Evolutionary conservation across 352 stramenopile genomes (phyloP).

Genomic region (Pythium apleroticum): DNA sequence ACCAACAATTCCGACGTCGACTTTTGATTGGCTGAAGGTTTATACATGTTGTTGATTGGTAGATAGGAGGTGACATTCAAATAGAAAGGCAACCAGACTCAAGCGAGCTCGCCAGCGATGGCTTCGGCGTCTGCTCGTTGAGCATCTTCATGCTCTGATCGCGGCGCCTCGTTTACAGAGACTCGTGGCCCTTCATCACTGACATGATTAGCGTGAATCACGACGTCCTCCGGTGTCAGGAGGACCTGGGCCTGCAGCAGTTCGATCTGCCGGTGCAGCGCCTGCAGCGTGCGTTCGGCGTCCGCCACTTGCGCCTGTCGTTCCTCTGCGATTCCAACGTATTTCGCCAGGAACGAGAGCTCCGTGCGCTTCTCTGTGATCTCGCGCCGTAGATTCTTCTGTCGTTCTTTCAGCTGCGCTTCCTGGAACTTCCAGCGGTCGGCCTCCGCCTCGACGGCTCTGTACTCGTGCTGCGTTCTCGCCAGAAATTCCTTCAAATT

Average conservation of each 20-base stretch:
- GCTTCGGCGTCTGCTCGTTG: neutral
- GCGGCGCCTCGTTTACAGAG: neutral
- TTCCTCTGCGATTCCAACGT: constrained; percentile 34
- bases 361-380: constrained; percentile 37
- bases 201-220: neutral
- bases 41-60: neutral
- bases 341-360: constrained; percentile 36
- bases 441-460: constrained; percentile 29
- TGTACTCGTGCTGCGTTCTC: constrained; percentile 25
- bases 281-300: constrained; percentile 42
- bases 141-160: too few species aligned
- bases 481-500: constrained; percentile 34
- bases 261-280: constrained; percentile 41
- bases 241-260: constrained; percentile 6
- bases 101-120: too few species aligned
- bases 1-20: neutral
- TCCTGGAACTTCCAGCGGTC: constrained; percentile 43
- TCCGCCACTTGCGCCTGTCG: constrained; percentile 38
- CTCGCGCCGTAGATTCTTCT: constrained; percentile 48
- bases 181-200: neutral
- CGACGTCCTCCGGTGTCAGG: neutral
- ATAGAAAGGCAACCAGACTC: neutral
- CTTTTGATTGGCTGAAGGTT: neutral
- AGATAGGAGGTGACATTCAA: neutral
- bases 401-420: constrained; percentile 43